Evolutionary conservation across 148 eudicot species (phyloP), one percentile per base, ranked within the genome.

Genomic region (Camellia lanceoleosa): DNA sequence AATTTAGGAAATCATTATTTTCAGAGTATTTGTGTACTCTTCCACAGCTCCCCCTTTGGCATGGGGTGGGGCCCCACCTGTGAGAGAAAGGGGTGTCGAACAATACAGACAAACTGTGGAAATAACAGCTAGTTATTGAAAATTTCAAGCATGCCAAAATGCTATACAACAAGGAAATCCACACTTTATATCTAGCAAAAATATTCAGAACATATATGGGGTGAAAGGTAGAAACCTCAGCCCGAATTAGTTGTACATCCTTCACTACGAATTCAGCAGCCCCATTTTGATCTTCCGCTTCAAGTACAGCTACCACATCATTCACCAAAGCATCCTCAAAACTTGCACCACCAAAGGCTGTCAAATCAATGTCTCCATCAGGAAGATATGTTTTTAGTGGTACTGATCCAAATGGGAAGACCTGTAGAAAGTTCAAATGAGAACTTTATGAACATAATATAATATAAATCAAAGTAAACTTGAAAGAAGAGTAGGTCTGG

Each of bases 351-450:
- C 90, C 92, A 87, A 95, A 89, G 43, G 89, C 92, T 70, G 97
- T 93, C 80, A 95, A 88, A 87, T 95, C 98, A 76, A 95, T 92
- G 81, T 95, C 98, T 79, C 98, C 98, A 82, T 93, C 97, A 46
- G 98, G 97, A 84, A 95, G 98, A 85, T 92, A 95, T 16, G 97
- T 95, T 83, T 89, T 95, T 74, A 95, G 82, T 65, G 98, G 98
- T 49, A 95, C 98, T 15, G 98, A 95, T 72, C 98, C 98, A 83
- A 89, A 95, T 23, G 97, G 89, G 62, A 90, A 92, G 65, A 93
- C 96, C 98, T 95, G 84, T 5, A 84, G 52, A 72, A 60, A 46
- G 23, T 46, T 68, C 41, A 42, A 20, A 56, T 49, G 9, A 42
- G 38, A 74, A 38, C 19, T 42, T 42, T 18, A 5, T 30, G 20